A percentile compares a stretch with the other conserved stretches of the same genome.
phyloP scores from a whole-genome alignment of 2,329 filamentous ascomycete species.

The Verticillium dahliae region DNA sequence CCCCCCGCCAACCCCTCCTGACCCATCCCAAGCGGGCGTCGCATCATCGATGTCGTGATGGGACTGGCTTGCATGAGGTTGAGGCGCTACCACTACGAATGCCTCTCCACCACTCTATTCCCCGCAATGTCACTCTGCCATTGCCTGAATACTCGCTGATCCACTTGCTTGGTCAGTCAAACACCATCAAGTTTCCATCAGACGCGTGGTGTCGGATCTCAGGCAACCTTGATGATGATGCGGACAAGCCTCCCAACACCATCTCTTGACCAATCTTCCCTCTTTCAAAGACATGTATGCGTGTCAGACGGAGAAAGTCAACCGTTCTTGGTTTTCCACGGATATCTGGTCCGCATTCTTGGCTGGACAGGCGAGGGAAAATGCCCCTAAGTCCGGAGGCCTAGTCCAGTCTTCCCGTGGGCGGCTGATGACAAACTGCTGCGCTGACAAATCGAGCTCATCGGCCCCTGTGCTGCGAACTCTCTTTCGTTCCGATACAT shows the following conservation, averaged over 20 bases:
- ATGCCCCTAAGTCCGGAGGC: not conserved
- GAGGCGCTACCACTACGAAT: no score
- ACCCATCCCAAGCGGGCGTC: not conserved
- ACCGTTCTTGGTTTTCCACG: not conserved
- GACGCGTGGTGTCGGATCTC: no score
- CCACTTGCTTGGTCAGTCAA: no score
- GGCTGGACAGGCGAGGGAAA: not conserved
- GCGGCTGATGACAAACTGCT: not conserved
- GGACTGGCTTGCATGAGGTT: not conserved
- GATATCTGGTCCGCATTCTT: not conserved
- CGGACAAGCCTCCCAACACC: not conserved
- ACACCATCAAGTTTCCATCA: no score
- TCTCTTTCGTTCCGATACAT: not conserved
- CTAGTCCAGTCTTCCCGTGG: no score
- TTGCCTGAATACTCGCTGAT: not conserved
- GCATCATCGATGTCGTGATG: constrained; percentile 5
- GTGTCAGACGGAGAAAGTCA: not conserved
- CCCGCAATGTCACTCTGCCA: not conserved
- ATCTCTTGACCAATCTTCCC: not conserved
- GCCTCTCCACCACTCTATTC: no score
- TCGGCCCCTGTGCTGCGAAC: not conserved
- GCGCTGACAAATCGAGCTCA: not conserved
- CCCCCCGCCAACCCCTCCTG: not conserved
- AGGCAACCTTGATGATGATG: not conserved
- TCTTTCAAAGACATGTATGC: not conserved